These are phyloP conservation scores for Ophiocytium majus DNA, from an alignment of 352 stramenopile species.

Conservation along the genomic window DNA sequence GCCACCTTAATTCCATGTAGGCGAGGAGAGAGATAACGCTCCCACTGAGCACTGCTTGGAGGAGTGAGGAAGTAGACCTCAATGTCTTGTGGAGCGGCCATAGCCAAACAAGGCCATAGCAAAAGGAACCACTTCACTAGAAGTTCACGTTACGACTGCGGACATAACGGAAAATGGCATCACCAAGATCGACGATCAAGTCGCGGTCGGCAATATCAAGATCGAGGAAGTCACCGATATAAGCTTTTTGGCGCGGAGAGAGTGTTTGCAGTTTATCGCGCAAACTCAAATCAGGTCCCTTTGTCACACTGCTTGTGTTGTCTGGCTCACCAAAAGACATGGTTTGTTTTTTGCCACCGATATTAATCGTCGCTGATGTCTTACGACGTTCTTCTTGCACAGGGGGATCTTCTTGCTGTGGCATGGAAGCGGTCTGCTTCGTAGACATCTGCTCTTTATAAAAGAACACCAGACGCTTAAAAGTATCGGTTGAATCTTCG, in stretches of 20 bases:
- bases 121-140: not conserved
- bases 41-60: not conserved
- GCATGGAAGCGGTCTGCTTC: not conserved
- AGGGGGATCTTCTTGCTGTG: no score
- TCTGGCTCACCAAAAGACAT: constrained; percentile 4
- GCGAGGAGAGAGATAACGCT: not conserved
- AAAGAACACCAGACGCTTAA: constrained; percentile 8
- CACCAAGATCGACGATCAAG: not conserved
- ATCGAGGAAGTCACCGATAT: not conserved
- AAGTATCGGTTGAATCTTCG: not conserved
- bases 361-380: constrained; percentile 1
- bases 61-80: not conserved
- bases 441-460: constrained; percentile 3
- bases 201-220: not conserved
- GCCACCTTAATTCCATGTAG: no score
- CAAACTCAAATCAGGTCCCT: not conserved
- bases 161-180: constrained; percentile 10
- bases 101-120: not conserved
- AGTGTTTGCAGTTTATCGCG: constrained; percentile 1
- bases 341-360: not conserved
- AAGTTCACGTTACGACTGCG: not conserved
- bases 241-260: constrained; percentile 2
- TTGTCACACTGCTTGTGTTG: not conserved
- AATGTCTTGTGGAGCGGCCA: not conserved
- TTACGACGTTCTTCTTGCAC: not conserved